A percentile compares a stretch with the other conserved stretches of the same genome.
These are phyloP conservation scores for Lecanoromycetidae sp. DNA, from an alignment of 2,329 filamentous ascomycete species.

Conservation along the genomic window DNA sequence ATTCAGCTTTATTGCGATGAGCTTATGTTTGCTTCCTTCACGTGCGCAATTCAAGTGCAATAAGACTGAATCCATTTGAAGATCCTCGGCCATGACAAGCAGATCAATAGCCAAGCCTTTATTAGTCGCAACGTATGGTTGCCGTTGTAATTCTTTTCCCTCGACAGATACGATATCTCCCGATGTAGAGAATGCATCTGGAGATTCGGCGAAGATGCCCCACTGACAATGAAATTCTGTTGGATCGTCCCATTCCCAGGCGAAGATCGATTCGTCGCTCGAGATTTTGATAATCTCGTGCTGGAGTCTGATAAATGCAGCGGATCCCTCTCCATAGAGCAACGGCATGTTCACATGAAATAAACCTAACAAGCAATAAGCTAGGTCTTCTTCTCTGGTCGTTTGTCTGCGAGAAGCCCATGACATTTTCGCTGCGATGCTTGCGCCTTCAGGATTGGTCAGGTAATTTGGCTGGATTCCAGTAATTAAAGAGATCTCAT, in stretches of 20 bases:
- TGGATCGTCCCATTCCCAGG: conserved; percentile 17
- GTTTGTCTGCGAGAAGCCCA: conserved; percentile 12
- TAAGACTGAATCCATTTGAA: too few relatives aligned
- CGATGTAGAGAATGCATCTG: too few relatives aligned
- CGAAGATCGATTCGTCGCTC: conserved; percentile 20
- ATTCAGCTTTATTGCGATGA: too few relatives aligned
- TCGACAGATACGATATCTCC: too few relatives aligned
- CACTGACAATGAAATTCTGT: too few relatives aligned
- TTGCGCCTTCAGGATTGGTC: conserved; percentile 17
- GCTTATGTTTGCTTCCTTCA: too few relatives aligned
- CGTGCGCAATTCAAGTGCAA: too few relatives aligned
- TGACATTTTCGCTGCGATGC: conserved; percentile 11
- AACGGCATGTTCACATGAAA: conserved; percentile 15
- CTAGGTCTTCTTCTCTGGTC: conserved; percentile 12
- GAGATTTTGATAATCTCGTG: conserved; percentile 20
- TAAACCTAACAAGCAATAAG: conserved; percentile 13
- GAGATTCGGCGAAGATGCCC: too few relatives aligned
- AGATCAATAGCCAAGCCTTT: too few relatives aligned
- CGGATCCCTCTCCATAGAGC: conserved; percentile 18
- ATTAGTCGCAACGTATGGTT: too few relatives aligned
- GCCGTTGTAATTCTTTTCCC: too few relatives aligned
- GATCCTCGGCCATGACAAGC: too few relatives aligned
- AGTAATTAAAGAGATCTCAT: conserved; percentile 22
- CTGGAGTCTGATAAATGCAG: conserved; percentile 20
- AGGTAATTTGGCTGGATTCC: conserved; percentile 22